Percentiles rank a stretch among this genome's conserved stretches.
Evolutionary conservation across 1,139 yeast species (phyloP).

Genomic region (Geotrichum cucujoidarum): DNA sequence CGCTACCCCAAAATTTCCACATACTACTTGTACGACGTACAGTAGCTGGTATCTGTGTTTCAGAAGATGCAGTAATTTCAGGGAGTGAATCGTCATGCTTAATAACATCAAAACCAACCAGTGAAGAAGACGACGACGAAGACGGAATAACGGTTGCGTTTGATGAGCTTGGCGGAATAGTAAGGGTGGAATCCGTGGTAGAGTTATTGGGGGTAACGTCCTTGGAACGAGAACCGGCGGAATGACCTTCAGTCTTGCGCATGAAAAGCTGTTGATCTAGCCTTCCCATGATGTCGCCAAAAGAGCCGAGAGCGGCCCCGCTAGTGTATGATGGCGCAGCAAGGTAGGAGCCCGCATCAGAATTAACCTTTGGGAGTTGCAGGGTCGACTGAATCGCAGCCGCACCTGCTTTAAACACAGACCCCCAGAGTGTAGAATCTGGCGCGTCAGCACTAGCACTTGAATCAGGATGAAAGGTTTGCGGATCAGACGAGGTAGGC

Average conservation of each 20-base stretch:
- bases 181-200: background rate
- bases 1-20: background rate
- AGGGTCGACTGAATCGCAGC: conserved; percentile 16
- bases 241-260: conserved; percentile 1
- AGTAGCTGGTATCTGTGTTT: background rate
- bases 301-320: background rate
- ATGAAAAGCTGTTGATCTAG: conserved; percentile 8
- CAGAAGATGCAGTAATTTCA: background rate
- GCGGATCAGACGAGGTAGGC: background rate
- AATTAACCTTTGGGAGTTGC: conserved; percentile 4
- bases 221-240: too few relatives aligned
- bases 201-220: background rate
- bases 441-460: background rate
- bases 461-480: background rate
- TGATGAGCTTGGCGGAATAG: too few relatives aligned
- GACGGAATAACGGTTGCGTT: too few relatives aligned
- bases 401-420: conserved; percentile 17
- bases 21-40: background rate
- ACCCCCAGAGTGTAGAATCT: conserved; percentile 14
- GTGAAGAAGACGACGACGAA: conserved; percentile 11
- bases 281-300: conserved; percentile 1
- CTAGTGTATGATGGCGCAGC: background rate
- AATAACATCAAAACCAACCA: conserved; percentile 15
- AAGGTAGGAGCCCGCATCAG: background rate
- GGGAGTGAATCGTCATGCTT: conserved; percentile 15